Base-by-base conservation (phyloP, 1,284 basidiomycete genomes). In the Moesziomyces sp. region DNA sequence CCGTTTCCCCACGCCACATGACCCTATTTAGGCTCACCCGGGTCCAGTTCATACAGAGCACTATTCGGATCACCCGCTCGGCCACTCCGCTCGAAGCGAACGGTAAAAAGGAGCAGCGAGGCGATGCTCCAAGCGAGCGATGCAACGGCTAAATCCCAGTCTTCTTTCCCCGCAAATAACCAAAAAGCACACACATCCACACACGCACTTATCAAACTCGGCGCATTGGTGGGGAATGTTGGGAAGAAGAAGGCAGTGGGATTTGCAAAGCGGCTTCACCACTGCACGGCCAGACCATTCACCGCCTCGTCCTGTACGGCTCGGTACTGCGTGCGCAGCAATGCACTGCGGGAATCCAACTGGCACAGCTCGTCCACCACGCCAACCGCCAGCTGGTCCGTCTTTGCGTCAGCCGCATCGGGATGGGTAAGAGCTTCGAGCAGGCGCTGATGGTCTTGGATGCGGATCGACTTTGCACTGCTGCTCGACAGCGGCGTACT, bases 281-380 rank as follows among this genome's bases (percentile, higher is more conserved):
- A 94, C 78, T 91, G 90, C 9, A 94, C 93, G 13, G 91, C 90
- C 51, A 93, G 86, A 14, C 91, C 90, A 45, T 83, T 85, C 45
- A 91, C 85, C 43, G 94, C 90, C 82, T 96, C 93, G 84, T 90
- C 92, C 85, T 93, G 92, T 0, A 98, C 93, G 23, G 91, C 92
- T 60, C 89, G 88, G 84, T 94, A 97, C 79, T 89, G 86, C 6
- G 94, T 96, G 81, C 92, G 87, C 79, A 97, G 89, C n/a, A 90
- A 82, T 47, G 84, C 84, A 38, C 58, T 80, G 70, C 87, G 86
- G 6, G 86, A 86, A 5, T 80, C 81, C 21, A 68, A 49, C 2
- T 61, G 51, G 47, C 85, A 85, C 23, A 87, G 64, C 47, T 88
- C 89, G 14, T 72, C 68, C 47, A 89, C 78, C 13, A 90, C 86